Conservation (phyloP, 768 basidiomycete genomes). For the Boletus edulis region DNA sequence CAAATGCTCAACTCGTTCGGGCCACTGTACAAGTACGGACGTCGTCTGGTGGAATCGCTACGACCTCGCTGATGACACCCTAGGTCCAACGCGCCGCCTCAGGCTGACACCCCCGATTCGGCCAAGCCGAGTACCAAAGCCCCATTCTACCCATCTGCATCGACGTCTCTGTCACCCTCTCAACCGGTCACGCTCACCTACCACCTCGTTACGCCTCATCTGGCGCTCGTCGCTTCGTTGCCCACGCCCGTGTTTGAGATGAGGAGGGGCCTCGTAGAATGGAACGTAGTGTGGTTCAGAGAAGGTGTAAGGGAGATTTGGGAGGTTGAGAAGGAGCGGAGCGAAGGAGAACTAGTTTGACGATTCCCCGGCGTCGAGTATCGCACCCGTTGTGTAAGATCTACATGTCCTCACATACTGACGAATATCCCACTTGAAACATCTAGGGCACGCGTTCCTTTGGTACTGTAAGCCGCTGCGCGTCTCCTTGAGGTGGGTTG, state of each 20-base stretch:
- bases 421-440: not conserved
- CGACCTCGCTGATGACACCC: not conserved
- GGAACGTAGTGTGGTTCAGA: constrained; percentile 83
- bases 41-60: not conserved
- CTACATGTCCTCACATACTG: not conserved
- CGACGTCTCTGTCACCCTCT: constrained; percentile 58
- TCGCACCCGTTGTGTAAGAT: not conserved
- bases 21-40: constrained; percentile 73
- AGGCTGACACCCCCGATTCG: constrained; percentile 3
- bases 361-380: not conserved
- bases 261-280: constrained; percentile 75
- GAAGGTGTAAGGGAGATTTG: constrained; percentile 83
- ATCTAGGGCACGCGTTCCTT: not conserved
- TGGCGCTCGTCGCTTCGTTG: constrained; percentile 69
- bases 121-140: constrained; percentile 34
- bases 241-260: constrained; percentile 72
- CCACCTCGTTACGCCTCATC: constrained; percentile 72
- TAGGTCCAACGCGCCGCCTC: constrained; percentile 21
- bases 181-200: constrained; percentile 75
- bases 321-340: constrained; percentile 62
- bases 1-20: constrained; percentile 85
- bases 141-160: constrained; percentile 67
- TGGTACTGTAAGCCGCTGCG: no score
- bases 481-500: no score
- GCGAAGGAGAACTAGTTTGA: constrained; percentile 19